phyloP scores from a whole-genome alignment of 2,329 filamentous ascomycete species.

The Cladosporium sp. region DNA sequence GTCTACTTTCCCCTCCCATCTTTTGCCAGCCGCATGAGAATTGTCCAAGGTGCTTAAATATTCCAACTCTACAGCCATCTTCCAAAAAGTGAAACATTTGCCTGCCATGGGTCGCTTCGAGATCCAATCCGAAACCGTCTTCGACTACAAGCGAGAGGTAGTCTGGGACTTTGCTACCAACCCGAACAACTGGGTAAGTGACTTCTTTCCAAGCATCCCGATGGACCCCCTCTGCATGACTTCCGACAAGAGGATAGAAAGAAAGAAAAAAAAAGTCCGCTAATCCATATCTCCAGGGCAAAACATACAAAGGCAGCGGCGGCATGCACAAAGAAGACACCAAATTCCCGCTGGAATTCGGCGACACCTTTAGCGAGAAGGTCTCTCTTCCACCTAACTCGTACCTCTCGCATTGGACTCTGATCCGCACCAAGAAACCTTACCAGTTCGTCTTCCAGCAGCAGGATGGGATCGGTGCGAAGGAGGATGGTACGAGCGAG shows the following conservation, averaged over 20 bases:
- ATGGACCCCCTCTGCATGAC: too few relatives aligned
- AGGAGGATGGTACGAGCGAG: conserved; percentile 17
- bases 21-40: neutral
- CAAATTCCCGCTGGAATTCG: conserved; percentile 16
- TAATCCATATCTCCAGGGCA: conserved; percentile 3
- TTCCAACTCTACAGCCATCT: neutral
- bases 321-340: conserved; percentile 23
- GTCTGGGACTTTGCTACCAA: conserved; percentile 17
- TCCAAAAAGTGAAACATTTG: neutral
- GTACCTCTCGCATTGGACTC: conserved; percentile 22
- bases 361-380: conserved; percentile 23
- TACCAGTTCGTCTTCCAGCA: conserved; percentile 24
- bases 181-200: conserved; percentile 5
- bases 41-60: neutral
- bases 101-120: neutral
- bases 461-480: conserved; percentile 22
- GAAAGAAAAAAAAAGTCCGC: too few relatives aligned
- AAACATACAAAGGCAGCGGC: conserved; percentile 25
- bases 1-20: neutral
- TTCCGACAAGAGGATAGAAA: too few relatives aligned
- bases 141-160: neutral
- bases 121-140: neutral
- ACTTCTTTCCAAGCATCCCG: neutral
- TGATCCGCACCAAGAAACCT: conserved; percentile 22
- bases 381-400: conserved; percentile 23